These are phyloP conservation scores for Fomitopsis palustris DNA, from an alignment of 1,284 basidiomycete genomes.

Conservation along the genomic window DNA sequence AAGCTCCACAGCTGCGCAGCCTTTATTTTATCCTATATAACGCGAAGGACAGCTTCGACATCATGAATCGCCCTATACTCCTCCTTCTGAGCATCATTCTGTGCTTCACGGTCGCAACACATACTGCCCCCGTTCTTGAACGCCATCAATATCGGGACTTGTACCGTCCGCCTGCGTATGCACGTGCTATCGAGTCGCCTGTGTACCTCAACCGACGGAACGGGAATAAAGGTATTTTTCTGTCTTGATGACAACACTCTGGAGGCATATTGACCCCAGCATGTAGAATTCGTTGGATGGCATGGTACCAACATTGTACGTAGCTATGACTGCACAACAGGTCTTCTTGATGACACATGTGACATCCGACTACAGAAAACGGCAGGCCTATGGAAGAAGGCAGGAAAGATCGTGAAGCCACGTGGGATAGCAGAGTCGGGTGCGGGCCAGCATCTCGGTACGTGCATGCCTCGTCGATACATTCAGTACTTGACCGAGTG, in stretches of 20 bases:
- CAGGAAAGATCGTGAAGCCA: background rate
- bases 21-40: background rate
- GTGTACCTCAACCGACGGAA: background rate
- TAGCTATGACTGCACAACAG: too few species aligned
- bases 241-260: too few species aligned
- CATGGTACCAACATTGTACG: background rate
- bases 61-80: background rate
- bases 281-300: background rate
- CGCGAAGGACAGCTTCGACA: background rate
- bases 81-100: background rate
- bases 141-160: background rate
- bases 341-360: too few species aligned
- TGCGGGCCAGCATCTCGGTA: background rate
- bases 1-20: background rate
- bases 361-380: background rate
- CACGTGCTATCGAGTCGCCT: background rate
- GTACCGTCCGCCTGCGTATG: too few species aligned
- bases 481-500: background rate
- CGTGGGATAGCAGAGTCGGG: background rate
- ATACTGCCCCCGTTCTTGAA: background rate
- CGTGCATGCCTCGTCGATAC: background rate
- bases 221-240: background rate
- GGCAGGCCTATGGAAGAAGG: background rate
- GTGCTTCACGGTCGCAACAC: background rate
- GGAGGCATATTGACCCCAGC: background rate